Base-by-base conservation (phyloP, 2,329 filamentous ascomycete genomes). In the Xylaria sp. region DNA sequence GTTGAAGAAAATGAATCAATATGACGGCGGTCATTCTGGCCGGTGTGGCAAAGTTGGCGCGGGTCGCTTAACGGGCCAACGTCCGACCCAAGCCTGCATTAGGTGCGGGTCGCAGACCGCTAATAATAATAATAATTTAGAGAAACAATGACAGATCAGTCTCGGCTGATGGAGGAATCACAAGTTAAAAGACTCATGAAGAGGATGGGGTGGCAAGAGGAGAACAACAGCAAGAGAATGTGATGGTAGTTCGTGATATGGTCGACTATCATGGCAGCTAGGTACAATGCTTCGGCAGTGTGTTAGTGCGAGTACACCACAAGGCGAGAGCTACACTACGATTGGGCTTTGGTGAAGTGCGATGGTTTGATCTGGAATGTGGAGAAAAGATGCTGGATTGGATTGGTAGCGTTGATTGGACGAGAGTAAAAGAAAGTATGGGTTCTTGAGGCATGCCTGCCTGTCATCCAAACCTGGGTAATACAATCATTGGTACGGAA, bases 61-160 rank as follows among this genome's bases (percentile, higher is more conserved):
- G 67, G 69, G 67, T 54, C 69, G 69, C 69, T 48, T 60, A 71
- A 69, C 64, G 62, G 69, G 69, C 67, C 69, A 71, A 69, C 69
- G 63, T 10, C 51, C 23, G 42, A 27, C 23, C 60, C 60, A 71
- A 61, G 66, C 69, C 62, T 55, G 32, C 69, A 44, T 32, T 69
- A 70, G 68, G 51, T 37, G 58, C 65, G 27, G 55, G 59, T 61
- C 66, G 50, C 51, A 18, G 57, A 42, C 64, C 63, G 61, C 64
- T 60, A 13, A 53, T 42, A 51, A 47, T 42, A 51, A 47, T 25
- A 27, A 4, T 5, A 47, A n/a, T 44, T n/a, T 3, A n/a, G 32
- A 54, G 37, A 37, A 63, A 60, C n/a, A 5, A 59, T 65, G 54
- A 53, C n/a, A 53, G 54, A 25, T 35, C 18, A 59, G 32, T 27